These are phyloP conservation scores for Globisporangium cystogenes DNA, from an alignment of 352 stramenopile species.

Conservation along the genomic window DNA sequence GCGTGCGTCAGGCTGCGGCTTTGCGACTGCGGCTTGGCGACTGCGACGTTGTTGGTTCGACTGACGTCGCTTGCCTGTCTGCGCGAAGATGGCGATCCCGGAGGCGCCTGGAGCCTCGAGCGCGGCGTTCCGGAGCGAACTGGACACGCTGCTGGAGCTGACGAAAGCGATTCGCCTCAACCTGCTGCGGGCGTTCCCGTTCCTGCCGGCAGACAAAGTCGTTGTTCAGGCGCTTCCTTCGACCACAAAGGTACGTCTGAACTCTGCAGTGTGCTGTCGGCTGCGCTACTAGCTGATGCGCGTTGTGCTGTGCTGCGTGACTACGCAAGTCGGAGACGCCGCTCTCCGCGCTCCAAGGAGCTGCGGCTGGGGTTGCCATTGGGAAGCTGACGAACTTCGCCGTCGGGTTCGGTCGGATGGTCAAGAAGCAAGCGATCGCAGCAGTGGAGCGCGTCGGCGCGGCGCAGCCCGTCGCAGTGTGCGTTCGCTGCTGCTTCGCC, in stretches of 20 bases:
- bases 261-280: background rate
- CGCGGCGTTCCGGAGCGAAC: constrained; percentile 41
- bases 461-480: constrained; percentile 49
- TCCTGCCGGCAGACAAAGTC: constrained; percentile 29
- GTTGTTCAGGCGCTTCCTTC: background rate
- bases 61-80: background rate
- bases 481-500: constrained; percentile 2
- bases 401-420: constrained; percentile 75
- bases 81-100: constrained; percentile 47
- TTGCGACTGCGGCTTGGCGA: background rate
- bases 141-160: constrained; percentile 53
- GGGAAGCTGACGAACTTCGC: constrained; percentile 78
- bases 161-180: constrained; percentile 36
- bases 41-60: background rate
- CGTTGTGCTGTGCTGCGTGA: background rate
- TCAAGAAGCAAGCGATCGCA: constrained; percentile 82
- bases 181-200: constrained; percentile 56
- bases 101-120: constrained; percentile 40
- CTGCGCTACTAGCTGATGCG: background rate
- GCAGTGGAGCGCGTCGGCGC: constrained; percentile 72
- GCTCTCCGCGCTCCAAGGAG: constrained; percentile 6
- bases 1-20: constrained; percentile 27
- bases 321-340: background rate
- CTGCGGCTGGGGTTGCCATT: constrained; percentile 27
- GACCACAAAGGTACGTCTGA: constrained; percentile 4